Percentiles rank a stretch among this genome's conserved stretches.
phyloP scores from a whole-genome alignment of 1,139 yeast species.

The Protomyces pachydermus region DNA sequence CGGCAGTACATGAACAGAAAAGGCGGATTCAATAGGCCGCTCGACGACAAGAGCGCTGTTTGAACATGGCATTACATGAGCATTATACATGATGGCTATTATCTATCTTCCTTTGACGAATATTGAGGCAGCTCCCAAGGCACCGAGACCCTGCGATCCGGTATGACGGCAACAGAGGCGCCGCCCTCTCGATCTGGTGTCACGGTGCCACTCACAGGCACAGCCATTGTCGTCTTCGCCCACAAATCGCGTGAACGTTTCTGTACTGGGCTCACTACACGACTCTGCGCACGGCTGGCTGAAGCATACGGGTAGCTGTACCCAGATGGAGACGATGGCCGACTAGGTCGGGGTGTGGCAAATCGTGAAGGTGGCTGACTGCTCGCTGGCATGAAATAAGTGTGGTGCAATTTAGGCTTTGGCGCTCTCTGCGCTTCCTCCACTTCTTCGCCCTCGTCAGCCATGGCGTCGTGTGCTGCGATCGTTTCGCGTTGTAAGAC shows the following conservation, averaged over 20 bases:
- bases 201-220: not conserved
- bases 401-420: not conserved
- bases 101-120: no score
- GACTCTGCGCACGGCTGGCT: not conserved
- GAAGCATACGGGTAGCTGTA: not conserved
- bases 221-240: not conserved
- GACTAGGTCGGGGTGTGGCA: not conserved
- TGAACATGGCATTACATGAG: not conserved
- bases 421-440: not conserved
- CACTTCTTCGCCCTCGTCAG: not conserved
- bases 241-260: not conserved
- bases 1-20: conserved; percentile 55
- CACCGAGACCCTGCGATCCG: not conserved
- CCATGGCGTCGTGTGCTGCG: not conserved
- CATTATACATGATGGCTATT: no score
- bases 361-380: not conserved
- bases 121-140: not conserved
- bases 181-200: not conserved
- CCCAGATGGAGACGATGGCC: not conserved
- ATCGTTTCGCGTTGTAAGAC: not conserved
- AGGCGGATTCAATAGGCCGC: conserved; percentile 32
- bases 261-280: not conserved
- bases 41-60: conserved; percentile 9
- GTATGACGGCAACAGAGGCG: not conserved
- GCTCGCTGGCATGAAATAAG: not conserved